These are phyloP conservation scores for Aspergillus saccharolyticus DNA, from an alignment of 495 filamentous ascomycete genomes.

Conservation along the genomic window DNA sequence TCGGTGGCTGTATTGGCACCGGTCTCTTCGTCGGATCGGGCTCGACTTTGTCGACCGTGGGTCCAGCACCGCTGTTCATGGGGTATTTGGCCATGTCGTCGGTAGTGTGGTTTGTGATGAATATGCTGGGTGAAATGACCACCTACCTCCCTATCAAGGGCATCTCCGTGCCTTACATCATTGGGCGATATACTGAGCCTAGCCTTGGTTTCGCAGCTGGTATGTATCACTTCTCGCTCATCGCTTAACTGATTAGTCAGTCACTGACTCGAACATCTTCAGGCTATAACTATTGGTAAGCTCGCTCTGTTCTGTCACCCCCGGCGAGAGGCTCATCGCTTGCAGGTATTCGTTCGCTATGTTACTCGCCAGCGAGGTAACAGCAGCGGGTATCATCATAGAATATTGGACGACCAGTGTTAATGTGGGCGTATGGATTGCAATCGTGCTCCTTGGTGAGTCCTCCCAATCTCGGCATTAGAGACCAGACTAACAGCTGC, in stretches of 20 bases:
- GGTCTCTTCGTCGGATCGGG: constrained; percentile 72
- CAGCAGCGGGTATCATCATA: constrained; percentile 62
- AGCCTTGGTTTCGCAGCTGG: constrained; percentile 70
- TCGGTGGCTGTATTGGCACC: constrained; percentile 72
- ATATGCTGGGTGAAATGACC: constrained; percentile 62
- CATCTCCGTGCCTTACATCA: constrained; percentile 64
- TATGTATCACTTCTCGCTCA: constrained; percentile 16
- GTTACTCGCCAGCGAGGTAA: constrained; percentile 62
- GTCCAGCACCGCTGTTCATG: constrained; percentile 67
- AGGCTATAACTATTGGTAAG: constrained; percentile 52
- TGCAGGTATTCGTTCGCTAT: constrained; percentile 48
- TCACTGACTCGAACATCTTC: constrained; percentile 37
- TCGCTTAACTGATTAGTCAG: background rate
- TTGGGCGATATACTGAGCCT: constrained; percentile 61
- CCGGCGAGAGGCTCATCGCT: constrained; percentile 14
- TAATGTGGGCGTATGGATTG: constrained; percentile 58
- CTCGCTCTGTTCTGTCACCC: background rate
- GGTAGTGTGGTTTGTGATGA: constrained; percentile 50
- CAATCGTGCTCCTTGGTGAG: constrained; percentile 58
- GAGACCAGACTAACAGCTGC: constrained; percentile 22
- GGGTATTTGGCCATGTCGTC: constrained; percentile 54
- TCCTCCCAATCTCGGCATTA: constrained; percentile 17
- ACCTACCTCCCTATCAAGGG: constrained; percentile 71
- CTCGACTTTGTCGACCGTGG: constrained; percentile 53
- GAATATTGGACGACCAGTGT: constrained; percentile 59